phyloP scores from a whole-genome alignment of 2,329 filamentous ascomycete genomes.

The Elsinoe australis region DNA sequence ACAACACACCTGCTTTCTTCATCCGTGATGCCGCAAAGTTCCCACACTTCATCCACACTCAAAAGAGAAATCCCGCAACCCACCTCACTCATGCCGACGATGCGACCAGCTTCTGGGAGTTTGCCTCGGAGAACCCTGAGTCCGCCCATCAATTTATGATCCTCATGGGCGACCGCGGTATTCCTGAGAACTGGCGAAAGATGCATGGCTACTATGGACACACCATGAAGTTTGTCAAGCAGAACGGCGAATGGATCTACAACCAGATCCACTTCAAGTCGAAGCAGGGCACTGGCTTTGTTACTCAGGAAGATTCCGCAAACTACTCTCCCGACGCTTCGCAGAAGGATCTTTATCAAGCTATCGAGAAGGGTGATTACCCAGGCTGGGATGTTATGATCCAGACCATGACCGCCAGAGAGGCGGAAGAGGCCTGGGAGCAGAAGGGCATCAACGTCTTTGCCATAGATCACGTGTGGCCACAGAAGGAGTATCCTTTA shows the following conservation, averaged over 20 bases:
- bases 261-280: slow-evolving; percentile 46
- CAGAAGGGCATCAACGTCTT: slow-evolving; percentile 49
- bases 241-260: slow-evolving; percentile 48
- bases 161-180: slow-evolving; percentile 48
- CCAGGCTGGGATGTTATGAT: slow-evolving; percentile 46
- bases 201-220: slow-evolving; percentile 50
- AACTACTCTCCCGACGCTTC: slow-evolving; percentile 46
- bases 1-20: slow-evolving; percentile 71
- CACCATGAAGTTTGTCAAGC: slow-evolving; percentile 48
- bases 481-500: slow-evolving; percentile 45
- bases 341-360: slow-evolving; percentile 46
- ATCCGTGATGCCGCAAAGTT: slow-evolving; percentile 65
- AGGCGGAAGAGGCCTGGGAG: slow-evolving; percentile 47
- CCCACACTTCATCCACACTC: slow-evolving; percentile 65
- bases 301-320: slow-evolving; percentile 45
- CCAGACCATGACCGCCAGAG: slow-evolving; percentile 47
- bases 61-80: slow-evolving; percentile 65
- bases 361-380: slow-evolving; percentile 47
- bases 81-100: slow-evolving; percentile 59
- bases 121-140: slow-evolving; percentile 48
- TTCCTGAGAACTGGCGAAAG: slow-evolving; percentile 48
- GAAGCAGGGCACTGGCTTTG: slow-evolving; percentile 46
- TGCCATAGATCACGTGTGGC: slow-evolving; percentile 49
- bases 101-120: slow-evolving; percentile 61
- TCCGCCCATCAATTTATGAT: slow-evolving; percentile 48